Conservation (phyloP, 257 asterid genomes). For the Haberlea rhodopensis region DNA sequence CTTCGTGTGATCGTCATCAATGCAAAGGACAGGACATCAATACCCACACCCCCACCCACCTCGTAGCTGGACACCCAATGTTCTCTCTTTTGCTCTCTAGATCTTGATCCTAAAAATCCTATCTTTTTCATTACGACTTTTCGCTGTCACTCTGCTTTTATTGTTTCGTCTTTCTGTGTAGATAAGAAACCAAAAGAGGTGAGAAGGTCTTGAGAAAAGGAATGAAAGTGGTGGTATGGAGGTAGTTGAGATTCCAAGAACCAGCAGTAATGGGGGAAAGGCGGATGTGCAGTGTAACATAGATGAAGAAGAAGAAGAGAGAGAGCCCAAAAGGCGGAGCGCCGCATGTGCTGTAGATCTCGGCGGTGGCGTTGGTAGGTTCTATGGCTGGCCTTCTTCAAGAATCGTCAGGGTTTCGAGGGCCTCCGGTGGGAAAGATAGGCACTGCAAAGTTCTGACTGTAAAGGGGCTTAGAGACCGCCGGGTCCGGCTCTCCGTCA, state of each 20-base stretch:
- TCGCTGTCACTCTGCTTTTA: neutral
- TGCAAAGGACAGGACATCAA: constrained; percentile 32
- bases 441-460: constrained; percentile 85
- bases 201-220: constrained; percentile 33
- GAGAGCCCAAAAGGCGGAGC: constrained; percentile 31
- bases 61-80: constrained; percentile 10
- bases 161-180: no score
- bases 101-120: no score
- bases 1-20: constrained; percentile 51
- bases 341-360: constrained; percentile 22
- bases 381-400: constrained; percentile 62
- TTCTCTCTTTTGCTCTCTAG: neutral
- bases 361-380: constrained; percentile 36
- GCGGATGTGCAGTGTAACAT: constrained; percentile 46
- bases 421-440: constrained; percentile 71
- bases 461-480: constrained; percentile 77
- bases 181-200: constrained; percentile 9
- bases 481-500: constrained; percentile 69
- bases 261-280: constrained; percentile 32
- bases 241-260: constrained; percentile 45
- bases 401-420: constrained; percentile 74
- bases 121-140: neutral
- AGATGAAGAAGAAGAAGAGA: constrained; percentile 45
- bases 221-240: constrained; percentile 54
- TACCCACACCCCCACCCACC: neutral